Evolutionary conservation across 345 rosid species (phyloP).

Genomic region (Ceriops tagal): DNA sequence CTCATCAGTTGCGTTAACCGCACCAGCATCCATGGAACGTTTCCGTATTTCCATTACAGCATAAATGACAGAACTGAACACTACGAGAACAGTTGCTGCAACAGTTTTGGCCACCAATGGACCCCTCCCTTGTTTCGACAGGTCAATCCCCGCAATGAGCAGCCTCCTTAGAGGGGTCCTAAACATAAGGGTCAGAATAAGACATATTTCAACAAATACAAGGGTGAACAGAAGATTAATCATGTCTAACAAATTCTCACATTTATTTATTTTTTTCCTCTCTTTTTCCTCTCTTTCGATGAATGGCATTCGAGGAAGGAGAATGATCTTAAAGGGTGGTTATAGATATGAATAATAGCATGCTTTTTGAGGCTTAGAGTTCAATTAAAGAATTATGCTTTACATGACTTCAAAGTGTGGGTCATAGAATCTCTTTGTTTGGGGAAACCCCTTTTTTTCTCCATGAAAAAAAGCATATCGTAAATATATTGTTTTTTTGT

Average conservation of each 20-base stretch:
- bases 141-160: conserved; percentile 33
- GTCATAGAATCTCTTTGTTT: conserved; percentile 1
- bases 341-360: not conserved
- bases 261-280: not conserved
- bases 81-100: conserved; percentile 37
- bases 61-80: conserved; percentile 28
- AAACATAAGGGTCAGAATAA: conserved; percentile 33
- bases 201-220: conserved; percentile 37
- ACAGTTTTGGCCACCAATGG: conserved; percentile 41
- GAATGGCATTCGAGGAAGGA: not conserved
- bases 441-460: not conserved
- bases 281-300: not conserved
- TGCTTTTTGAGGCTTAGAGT: conserved; percentile 1
- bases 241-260: conserved; percentile 20
- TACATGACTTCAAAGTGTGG: not conserved
- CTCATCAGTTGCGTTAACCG: conserved; percentile 42
- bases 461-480: no score
- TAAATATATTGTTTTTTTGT: no score
- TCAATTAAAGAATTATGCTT: conserved; percentile 32
- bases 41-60: conserved; percentile 21
- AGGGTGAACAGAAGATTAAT: conserved; percentile 36
- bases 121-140: conserved; percentile 41
- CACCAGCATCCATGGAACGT: conserved; percentile 30
- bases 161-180: conserved; percentile 39
- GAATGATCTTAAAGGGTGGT: not conserved